Evolutionary conservation across 768 basidiomycete genomes (phyloP), one percentile per base, ranked within the genome.

Genomic region (Hortiboletus flavorubellus): DNA sequence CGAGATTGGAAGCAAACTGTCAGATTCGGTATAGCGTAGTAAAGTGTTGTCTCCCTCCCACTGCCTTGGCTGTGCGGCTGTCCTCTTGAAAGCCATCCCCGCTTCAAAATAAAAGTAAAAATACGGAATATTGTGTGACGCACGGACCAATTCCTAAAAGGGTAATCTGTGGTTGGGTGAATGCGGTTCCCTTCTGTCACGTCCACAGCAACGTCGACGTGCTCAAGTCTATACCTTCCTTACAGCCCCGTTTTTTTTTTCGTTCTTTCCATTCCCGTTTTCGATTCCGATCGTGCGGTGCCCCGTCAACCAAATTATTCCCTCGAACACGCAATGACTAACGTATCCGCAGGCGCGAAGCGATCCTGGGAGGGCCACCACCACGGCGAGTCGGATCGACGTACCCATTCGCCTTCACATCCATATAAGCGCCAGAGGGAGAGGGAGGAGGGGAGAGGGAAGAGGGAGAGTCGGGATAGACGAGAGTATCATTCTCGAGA

Each of bases 311-410:
- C 80, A 79, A 80, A 73, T 79, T 64, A 55, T 59, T 56, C 51
- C 43, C 60, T 54, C 60, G 63, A 68, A 49, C 64, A 52, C 59
- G 65, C 81, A 59, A 80, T 90, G 87, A 84, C 89, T 90, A 88
- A 91, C 82, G 73, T 83, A 69, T 77, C 85, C 78, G 80, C 89
- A 90, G 89, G 89, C 79, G 77, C 80, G 71, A 91, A 91, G 85
- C 87, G 89, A 72, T 74, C 85, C 60, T 83, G 83, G 84, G 87
- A 89, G 65, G 85, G 80, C 77, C 67, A 73, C 53, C 66, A 72
- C 54, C 65, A 65, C 65, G 77, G 61, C 61, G 72, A 74, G 55
- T 53, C 61, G 51, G 72, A 75, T 37, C 65, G 54, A 33, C 65
- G 44, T 12, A n/a, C 46, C 3, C 61, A 55, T 30, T 60, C 63